These are phyloP conservation scores for Leptodermis oblonga DNA, from an alignment of 257 asterid genomes.

Conservation along the genomic window DNA sequence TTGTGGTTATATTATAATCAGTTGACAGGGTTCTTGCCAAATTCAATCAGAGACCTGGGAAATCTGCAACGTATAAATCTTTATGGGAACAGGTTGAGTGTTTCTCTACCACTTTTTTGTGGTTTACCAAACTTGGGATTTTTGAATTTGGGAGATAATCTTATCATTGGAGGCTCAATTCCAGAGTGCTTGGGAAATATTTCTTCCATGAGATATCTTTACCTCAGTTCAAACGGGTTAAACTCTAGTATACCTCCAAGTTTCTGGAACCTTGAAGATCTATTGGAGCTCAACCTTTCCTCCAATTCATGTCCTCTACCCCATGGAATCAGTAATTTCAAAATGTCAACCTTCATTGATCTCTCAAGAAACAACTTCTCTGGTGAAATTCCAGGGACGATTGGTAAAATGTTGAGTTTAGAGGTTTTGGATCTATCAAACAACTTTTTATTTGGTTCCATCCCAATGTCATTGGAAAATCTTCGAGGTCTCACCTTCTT, in stretches of 20 bases:
- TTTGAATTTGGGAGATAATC: slow-evolving; percentile 4
- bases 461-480: background rate
- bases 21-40: slow-evolving; percentile 10
- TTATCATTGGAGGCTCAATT: slow-evolving; percentile 14
- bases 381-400: slow-evolving; percentile 12
- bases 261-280: too few relatives aligned
- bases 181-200: slow-evolving; percentile 18
- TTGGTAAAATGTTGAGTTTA: background rate
- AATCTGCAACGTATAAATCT: slow-evolving; percentile 14
- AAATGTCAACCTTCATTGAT: background rate
- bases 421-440: too few relatives aligned
- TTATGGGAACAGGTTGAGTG: background rate
- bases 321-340: slow-evolving; percentile 3
- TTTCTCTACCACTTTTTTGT: slow-evolving; percentile 7
- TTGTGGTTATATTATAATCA: background rate
- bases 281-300: too few relatives aligned
- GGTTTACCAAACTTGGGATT: background rate
- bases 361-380: too few relatives aligned
- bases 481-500: background rate
- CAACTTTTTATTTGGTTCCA: too few relatives aligned
- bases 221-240: slow-evolving; percentile 12
- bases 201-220: slow-evolving; percentile 9
- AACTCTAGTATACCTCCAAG: too few relatives aligned
- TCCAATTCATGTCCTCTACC: slow-evolving; percentile 6
- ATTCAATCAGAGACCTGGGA: background rate